Evolutionary conservation across 345 rosid genomes (phyloP).

Genomic region (Eucalyptus dawsonii): DNA sequence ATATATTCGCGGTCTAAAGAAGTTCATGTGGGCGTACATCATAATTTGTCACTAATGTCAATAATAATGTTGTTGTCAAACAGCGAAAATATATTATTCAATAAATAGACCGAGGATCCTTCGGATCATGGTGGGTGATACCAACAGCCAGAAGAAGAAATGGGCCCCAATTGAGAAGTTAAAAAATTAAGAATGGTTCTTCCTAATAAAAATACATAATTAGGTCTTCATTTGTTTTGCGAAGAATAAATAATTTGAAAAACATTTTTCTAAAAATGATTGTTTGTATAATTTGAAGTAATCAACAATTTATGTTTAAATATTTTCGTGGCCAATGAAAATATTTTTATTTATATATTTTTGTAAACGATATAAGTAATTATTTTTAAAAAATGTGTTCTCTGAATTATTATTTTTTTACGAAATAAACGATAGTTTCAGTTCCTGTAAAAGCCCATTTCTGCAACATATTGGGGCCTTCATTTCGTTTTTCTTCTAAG

Average conservation of each 20-base stretch:
- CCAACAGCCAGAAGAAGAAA: no score
- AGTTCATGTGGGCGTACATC: neutral
- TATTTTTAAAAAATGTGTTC: rapidly evolving
- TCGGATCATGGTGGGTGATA: no score
- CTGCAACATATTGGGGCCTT: neutral
- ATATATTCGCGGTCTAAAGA: neutral
- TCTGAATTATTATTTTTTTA: rapidly evolving
- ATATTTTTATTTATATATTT: neutral
- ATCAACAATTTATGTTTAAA: neutral
- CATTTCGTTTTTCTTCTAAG: neutral
- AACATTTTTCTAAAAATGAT: rapidly evolving
- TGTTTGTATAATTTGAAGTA: neutral
- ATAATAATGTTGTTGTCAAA: neutral
- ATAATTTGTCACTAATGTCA: neutral
- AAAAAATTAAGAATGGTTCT: no score
- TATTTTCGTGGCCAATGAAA: neutral
- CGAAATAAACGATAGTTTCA: rapidly evolving
- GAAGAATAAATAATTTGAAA: neutral
- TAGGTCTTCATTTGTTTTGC: no score
- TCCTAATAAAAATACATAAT: no score
- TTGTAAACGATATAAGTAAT: neutral
- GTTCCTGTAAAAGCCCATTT: neutral
- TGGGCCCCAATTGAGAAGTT: no score
- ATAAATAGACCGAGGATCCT: neutral
- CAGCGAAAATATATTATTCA: neutral